Percentiles rank a stretch among this genome's conserved stretches.
phyloP scores from a whole-genome alignment of 2,329 filamentous ascomycete genomes.

The Aspergillus tubingensis region DNA sequence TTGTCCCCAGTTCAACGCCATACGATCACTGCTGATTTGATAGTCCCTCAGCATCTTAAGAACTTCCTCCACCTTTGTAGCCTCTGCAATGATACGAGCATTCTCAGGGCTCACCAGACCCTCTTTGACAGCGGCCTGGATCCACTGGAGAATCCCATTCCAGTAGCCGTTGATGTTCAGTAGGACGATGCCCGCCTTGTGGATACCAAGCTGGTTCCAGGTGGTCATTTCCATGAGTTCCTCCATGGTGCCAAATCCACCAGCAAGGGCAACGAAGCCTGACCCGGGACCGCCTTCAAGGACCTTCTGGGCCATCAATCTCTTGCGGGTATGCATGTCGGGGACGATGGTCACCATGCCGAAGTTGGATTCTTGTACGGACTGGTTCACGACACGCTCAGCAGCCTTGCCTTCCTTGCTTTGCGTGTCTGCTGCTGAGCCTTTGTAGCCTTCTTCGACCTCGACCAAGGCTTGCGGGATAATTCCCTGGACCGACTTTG shows the following conservation, averaged over 20 bases:
- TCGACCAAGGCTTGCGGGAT: constrained; percentile 83
- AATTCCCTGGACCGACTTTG: constrained; percentile 83
- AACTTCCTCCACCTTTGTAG: constrained; percentile 70
- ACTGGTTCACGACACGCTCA: constrained; percentile 62
- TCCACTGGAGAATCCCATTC: constrained; percentile 82
- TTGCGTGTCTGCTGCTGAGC: constrained; percentile 30
- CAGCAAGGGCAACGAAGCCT: constrained; percentile 85
- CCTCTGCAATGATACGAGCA: constrained; percentile 76
- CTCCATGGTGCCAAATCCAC: constrained; percentile 93
- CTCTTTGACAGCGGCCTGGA: constrained; percentile 70
- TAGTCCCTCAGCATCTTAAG: constrained; percentile 72
- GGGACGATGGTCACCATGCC: constrained; percentile 84
- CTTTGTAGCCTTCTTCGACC: constrained; percentile 58
- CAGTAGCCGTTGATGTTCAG: constrained; percentile 91
- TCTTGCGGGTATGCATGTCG: constrained; percentile 96
- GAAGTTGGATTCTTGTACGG: constrained; percentile 55
- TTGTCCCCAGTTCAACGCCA: constrained; percentile 78
- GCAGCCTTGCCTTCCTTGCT: constrained; percentile 48
- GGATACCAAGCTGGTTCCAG: constrained; percentile 97
- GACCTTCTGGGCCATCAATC: constrained; percentile 88
- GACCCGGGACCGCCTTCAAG: constrained; percentile 76
- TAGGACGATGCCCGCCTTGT: constrained; percentile 74
- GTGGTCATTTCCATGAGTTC: constrained; percentile 91
- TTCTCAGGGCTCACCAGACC: constrained; percentile 76
- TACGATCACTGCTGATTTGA: constrained; percentile 70